phyloP scores from a whole-genome alignment of 176 grass and related monocot genomes.

The Triticum monococcum region DNA sequence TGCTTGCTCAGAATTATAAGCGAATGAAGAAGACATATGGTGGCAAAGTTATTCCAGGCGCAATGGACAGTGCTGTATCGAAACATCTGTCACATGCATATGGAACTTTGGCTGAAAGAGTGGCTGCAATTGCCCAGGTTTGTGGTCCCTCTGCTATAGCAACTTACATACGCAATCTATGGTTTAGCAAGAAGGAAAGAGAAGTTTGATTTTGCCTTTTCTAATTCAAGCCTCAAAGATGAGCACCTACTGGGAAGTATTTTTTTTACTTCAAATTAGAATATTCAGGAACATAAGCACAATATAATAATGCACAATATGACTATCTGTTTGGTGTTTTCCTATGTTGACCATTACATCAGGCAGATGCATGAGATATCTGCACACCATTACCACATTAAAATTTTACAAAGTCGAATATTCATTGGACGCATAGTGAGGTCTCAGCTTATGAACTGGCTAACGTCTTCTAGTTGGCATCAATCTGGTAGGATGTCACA shows the following conservation, averaged over 20 bases:
- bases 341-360: not conserved
- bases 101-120: constrained; percentile 77
- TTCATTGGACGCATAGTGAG: not conserved
- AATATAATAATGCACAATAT: not conserved
- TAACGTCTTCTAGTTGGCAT: not conserved
- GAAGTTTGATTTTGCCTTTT: not conserved
- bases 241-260: not conserved
- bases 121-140: constrained; percentile 91
- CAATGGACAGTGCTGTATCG: constrained; percentile 79
- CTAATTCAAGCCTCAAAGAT: not conserved
- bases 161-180: not conserved
- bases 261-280: not conserved
- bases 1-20: constrained; percentile 79
- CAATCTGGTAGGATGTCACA: not conserved
- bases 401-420: not conserved
- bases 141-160: not conserved
- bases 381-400: not conserved
- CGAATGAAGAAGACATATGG: constrained; percentile 79
- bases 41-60: constrained; percentile 91
- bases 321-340: not conserved
- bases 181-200: too few species aligned
- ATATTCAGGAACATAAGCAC: not conserved
- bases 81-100: constrained; percentile 94
- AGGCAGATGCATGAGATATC: not conserved
- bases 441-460: not conserved